Evolutionary conservation across 2,329 filamentous ascomycete genomes (phyloP), one percentile per base, ranked within the genome.

Genomic region (Colletotrichum costaricense): DNA sequence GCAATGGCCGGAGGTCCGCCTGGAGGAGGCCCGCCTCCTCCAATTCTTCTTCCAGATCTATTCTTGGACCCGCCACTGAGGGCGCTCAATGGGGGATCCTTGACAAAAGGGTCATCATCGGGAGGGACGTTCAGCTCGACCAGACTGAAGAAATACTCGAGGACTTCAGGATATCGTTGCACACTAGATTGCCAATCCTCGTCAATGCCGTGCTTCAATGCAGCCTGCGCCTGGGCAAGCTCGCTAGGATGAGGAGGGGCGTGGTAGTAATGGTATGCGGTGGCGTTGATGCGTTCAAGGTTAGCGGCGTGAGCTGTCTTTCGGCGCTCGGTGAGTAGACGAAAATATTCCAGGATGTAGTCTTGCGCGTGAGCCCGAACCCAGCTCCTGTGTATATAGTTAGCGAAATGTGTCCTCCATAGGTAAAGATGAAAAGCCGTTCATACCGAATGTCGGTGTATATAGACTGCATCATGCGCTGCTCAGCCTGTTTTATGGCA

Each of bases 181-280:
- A 95, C 93, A 60, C 91, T 93, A 35, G 89, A 87, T 78, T 92
- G 89, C 93, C 93, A 96, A 83, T 95, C 93, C 74, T 93, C 91
- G 78, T 95, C 93, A 78, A 95, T 93, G 74, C 93, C 93, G 63
- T 90, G 88, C 82, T 94, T 94, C 74, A 94, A 86, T 62, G 88
- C 87, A 19, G 87, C 86, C 78, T 94, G 89, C 28, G 92, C 93
- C 69, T 89, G 87, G 52, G 88, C 85, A 65, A 95, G 88, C 78
- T 94, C 88, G 75, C 83, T 86, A 30, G 89, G 90, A 74, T 92
- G 89, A 30, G 90, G 90, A 28, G 86, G 86, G 2, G 86, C 82
- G 74, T 88, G 84, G 78, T 90, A 92, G 81, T 90, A 89, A 77
- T 90, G 86, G 75, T 86, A 88, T 69, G 90, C 87, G 67, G 88